These are phyloP conservation scores for Collybiopsis luxurians DNA, from an alignment of 768 basidiomycete species.

Conservation along the genomic window DNA sequence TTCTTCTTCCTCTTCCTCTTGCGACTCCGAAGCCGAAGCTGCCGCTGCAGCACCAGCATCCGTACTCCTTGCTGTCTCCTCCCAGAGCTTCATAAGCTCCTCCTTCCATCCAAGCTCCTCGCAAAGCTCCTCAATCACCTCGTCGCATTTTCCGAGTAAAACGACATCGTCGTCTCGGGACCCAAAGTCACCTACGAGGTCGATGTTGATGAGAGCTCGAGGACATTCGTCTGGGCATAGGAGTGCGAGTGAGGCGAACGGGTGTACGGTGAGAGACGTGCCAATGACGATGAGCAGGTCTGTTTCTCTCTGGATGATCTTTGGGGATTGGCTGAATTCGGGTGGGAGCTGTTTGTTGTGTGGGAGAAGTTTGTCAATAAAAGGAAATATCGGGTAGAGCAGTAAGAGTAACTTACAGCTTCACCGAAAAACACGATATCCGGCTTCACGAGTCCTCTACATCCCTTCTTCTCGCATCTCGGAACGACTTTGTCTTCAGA, in stretches of 20 bases:
- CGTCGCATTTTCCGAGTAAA: slow-evolving; percentile 70
- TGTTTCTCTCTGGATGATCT: slow-evolving; percentile 48
- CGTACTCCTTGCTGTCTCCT: slow-evolving; percentile 31
- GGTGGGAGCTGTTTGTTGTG: slow-evolving; percentile 58
- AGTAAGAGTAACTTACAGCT: slow-evolving; percentile 40
- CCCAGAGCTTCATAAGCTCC: slow-evolving; percentile 57
- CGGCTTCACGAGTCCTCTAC: slow-evolving; percentile 82
- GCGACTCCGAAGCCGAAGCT: not conserved
- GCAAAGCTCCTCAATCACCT: slow-evolving; percentile 58
- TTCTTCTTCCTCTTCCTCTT: slow-evolving; percentile 11
- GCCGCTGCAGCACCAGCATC: not conserved
- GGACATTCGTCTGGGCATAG: slow-evolving; percentile 58
- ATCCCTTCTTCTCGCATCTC: slow-evolving; percentile 50
- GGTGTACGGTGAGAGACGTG: slow-evolving; percentile 84
- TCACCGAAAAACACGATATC: slow-evolving; percentile 96
- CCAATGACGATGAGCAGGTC: slow-evolving; percentile 91
- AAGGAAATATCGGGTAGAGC: not conserved
- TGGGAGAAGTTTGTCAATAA: not conserved
- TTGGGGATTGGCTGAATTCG: slow-evolving; percentile 58
- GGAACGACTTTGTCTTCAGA: slow-evolving; percentile 54
- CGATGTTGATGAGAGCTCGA: slow-evolving; percentile 88
- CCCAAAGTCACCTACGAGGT: slow-evolving; percentile 70
- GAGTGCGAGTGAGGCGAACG: slow-evolving; percentile 77
- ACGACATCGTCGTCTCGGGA: slow-evolving; percentile 54
- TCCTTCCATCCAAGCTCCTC: slow-evolving; percentile 73